Conservation (phyloP, 176 grass and related monocot species). For the Phoenix dactylifera region DNA sequence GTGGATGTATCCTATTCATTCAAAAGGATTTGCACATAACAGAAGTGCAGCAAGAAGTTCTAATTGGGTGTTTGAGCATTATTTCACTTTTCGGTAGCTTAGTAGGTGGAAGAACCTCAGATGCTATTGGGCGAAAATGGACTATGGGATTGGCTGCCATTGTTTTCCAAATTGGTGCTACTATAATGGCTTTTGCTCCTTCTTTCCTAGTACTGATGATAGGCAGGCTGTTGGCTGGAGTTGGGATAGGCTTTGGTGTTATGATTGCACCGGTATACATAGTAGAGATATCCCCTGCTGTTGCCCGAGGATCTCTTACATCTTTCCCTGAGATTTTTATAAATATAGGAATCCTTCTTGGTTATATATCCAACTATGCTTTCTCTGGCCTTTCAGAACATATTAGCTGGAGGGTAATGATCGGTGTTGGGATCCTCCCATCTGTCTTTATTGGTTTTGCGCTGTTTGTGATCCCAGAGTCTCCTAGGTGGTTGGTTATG, state of each 20-base stretch:
- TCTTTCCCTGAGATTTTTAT: constrained; percentile 93
- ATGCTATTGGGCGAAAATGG: constrained; percentile 66
- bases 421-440: constrained; percentile 70
- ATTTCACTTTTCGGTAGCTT: constrained; percentile 83
- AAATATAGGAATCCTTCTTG: constrained; percentile 74
- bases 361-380: constrained; percentile 73
- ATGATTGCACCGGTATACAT: constrained; percentile 90
- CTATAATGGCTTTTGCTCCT: constrained; percentile 64
- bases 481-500: constrained; percentile 72
- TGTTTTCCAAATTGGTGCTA: constrained; percentile 58
- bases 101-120: constrained; percentile 50
- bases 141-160: constrained; percentile 64
- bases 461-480: constrained; percentile 66
- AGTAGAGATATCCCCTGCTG: constrained; percentile 66
- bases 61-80: constrained; percentile 75
- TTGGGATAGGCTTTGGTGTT: constrained; percentile 72
- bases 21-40: constrained; percentile 72
- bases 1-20: constrained; percentile 86
- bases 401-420: constrained; percentile 79
- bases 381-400: constrained; percentile 66
- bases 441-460: constrained; percentile 65
- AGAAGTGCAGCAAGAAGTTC: constrained; percentile 83
- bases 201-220: constrained; percentile 56
- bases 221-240: constrained; percentile 58
- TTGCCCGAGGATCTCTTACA: constrained; percentile 41